Conservation (phyloP, 805 yeast genomes). For the Danielia oregonensis region DNA sequence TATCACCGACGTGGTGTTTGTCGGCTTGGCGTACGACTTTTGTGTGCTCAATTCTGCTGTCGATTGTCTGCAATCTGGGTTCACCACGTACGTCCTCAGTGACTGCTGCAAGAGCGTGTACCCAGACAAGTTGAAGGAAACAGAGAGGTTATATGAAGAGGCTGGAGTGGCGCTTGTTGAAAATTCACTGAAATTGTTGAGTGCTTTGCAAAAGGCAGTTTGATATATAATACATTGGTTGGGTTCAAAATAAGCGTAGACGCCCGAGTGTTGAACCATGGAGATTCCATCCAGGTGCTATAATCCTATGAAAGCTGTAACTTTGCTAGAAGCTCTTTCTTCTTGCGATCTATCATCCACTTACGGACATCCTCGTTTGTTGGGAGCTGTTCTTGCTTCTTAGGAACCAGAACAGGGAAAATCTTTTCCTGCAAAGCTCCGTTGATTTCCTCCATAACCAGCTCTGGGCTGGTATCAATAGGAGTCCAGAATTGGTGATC, state of each 20-base stretch:
- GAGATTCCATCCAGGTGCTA: too few species aligned
- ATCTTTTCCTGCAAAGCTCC: conserved; percentile 9
- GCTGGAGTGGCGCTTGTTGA: conserved; percentile 30
- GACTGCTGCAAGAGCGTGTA: conserved; percentile 56
- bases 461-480: conserved; percentile 4
- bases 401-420: conserved; percentile 1
- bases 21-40: conserved; percentile 83
- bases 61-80: conserved; percentile 63
- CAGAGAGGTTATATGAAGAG: conserved; percentile 28
- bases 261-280: too few species aligned
- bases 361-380: conserved; percentile 38
- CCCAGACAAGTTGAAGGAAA: conserved; percentile 34
- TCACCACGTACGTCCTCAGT: conserved; percentile 55
- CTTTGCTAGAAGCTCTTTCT: conserved; percentile 38
- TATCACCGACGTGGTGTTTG: conserved; percentile 63
- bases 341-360: conserved; percentile 45
- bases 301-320: conserved; percentile 11
- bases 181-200: not conserved
- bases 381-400: conserved; percentile 18
- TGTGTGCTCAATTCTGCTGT: conserved; percentile 79
- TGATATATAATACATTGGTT: too few species aligned
- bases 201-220: too few species aligned
- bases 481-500: conserved; percentile 20
- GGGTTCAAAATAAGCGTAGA: too few species aligned
- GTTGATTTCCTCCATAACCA: conserved; percentile 11